Base-by-base conservation (phyloP, 2,329 filamentous ascomycete genomes). In the Rachicladosporium sp. region DNA sequence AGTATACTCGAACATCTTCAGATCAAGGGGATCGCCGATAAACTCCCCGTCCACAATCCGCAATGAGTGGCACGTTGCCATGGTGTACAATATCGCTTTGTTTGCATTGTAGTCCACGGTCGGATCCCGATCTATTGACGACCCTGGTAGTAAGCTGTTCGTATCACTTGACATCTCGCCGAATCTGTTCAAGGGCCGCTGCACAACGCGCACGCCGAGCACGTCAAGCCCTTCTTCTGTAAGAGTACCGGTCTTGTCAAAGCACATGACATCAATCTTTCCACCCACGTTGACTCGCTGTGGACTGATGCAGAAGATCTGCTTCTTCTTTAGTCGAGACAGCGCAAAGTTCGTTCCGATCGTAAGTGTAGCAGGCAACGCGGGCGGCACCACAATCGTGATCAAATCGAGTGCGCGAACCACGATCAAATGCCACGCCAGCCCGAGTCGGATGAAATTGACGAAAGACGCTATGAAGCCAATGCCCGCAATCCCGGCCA, bases 1-100 rank as follows among this genome's bases (percentile, higher is more conserved):
- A 0, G 91, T 96, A 50, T 94, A 98, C 48, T 94, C 81, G 57
- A 98, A 98, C 91, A 98, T 98, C 58, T 96, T 96, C 42, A 95
- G 70, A 58, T 98, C 91, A 2, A 98, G 69, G 4, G 93, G 91
- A 54, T 98, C 91, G 1, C 91, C 91, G 29, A 98, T 73, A 31
- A 96, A 73, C 56, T 95, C 87, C 35, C 76, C 81, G 45, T 96
- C 88, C 10, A 98, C 80, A 8, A 81, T 75, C 35, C 88, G 77
- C 7, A 98, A 69, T 0, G 89, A 93, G 59, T 98, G 91, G 43
- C 91, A 98, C 1, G 91, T 98, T 6, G 91, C 87, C 91, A 98
- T 98, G 0, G 87, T 88, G 56, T 91, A 88, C 3, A 96, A 67
- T 10, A 83, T 82, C 5, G 82, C 82, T 50, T 77, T 77, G 51